phyloP scores from a whole-genome alignment of 176 grass and related monocot genomes.

The Eleusine indica region DNA sequence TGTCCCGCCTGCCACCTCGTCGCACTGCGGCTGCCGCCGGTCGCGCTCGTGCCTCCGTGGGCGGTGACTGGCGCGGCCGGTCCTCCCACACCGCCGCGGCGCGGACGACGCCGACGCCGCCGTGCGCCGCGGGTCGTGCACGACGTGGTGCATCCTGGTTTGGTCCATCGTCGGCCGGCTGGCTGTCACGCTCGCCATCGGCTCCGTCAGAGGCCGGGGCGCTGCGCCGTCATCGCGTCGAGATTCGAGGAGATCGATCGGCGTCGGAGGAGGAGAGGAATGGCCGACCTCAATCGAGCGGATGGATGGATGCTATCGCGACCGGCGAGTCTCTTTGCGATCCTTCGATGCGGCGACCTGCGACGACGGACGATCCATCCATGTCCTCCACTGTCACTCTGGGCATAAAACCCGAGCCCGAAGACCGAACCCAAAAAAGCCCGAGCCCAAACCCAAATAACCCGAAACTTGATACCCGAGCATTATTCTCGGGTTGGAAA shows the following conservation, averaged over 20 bases:
- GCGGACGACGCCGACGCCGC: background rate
- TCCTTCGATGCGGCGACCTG: no score
- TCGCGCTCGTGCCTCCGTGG: background rate
- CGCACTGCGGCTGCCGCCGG: slow-evolving; percentile 42
- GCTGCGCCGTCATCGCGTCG: background rate
- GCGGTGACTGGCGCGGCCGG: slow-evolving; percentile 31
- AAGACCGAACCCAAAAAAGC: no score
- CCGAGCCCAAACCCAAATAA: no score
- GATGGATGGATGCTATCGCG: background rate
- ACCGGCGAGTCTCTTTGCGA: no score
- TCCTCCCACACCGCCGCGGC: background rate
- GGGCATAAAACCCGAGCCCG: no score
- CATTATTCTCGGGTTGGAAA: no score
- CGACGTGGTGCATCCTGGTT: background rate
- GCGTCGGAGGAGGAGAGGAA: background rate
- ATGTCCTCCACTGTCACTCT: no score
- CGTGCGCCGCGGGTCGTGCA: background rate
- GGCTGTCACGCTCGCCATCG: background rate
- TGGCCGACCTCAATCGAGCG: background rate
- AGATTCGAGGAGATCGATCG: background rate
- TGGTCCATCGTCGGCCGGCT: background rate
- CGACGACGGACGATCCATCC: no score
- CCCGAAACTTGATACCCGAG: no score
- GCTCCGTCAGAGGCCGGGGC: slow-evolving; percentile 25
- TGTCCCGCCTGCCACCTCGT: slow-evolving; percentile 77